A percentile compares a stretch with the other conserved stretches of the same genome.
phyloP scores from a whole-genome alignment of 768 basidiomycete species.

The Phlebiopsis gigantea region DNA sequence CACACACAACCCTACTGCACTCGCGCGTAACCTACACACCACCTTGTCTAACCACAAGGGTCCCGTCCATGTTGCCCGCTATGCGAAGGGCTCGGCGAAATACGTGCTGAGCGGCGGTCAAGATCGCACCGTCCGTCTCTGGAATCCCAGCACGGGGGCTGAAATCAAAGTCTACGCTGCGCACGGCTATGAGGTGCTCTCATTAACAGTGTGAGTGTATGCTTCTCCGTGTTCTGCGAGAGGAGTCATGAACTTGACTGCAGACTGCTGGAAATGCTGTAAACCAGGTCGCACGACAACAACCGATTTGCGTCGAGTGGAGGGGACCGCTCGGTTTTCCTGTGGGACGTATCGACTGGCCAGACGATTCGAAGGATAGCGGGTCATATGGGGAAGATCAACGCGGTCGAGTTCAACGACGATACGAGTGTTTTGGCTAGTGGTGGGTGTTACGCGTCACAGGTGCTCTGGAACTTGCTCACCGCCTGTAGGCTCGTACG shows the following conservation, averaged over 20 bases:
- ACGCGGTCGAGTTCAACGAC: conserved; percentile 84
- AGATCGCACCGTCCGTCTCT: conserved; percentile 84
- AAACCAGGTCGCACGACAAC: conserved; percentile 81
- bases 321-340: conserved; percentile 87
- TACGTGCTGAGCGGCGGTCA: conserved; percentile 93
- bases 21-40: conserved; percentile 59
- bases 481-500: conserved; percentile 68
- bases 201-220: conserved; percentile 72
- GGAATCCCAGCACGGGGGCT: conserved; percentile 83
- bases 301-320: conserved; percentile 90
- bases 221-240: not conserved
- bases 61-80: conserved; percentile 85
- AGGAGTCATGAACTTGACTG: conserved; percentile 13
- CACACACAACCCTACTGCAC: conserved; percentile 35
- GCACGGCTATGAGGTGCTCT: conserved; percentile 94
- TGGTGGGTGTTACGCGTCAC: conserved; percentile 42
- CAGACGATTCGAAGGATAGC: conserved; percentile 76
- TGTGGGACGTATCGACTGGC: conserved; percentile 94
- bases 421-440: conserved; percentile 86
- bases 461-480: conserved; percentile 1
- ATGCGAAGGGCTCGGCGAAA: conserved; percentile 82
- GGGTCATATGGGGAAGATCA: conserved; percentile 89
- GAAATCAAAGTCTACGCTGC: conserved; percentile 89
- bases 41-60: conserved; percentile 70
- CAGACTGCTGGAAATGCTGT: not conserved